phyloP scores from a whole-genome alignment of 352 stramenopile species.

The Albugo candida region DNA sequence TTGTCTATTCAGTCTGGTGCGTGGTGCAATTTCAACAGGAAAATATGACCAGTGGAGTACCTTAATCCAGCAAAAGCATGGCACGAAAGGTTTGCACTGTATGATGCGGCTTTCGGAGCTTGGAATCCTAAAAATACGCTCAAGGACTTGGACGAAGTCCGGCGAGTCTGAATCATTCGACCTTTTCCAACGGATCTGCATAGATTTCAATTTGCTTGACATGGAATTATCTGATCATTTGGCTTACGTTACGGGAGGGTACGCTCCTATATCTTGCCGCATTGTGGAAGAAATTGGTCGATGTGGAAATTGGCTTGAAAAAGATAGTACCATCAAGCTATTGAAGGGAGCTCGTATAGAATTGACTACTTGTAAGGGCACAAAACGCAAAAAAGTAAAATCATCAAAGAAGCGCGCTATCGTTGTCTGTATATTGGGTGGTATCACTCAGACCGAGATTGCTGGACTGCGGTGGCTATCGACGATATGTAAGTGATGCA shows the following conservation, averaged over 20 bases:
- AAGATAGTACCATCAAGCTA: constrained; percentile 24
- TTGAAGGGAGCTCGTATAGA: constrained; percentile 37
- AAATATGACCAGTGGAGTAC: constrained; percentile 28
- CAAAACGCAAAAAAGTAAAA: constrained; percentile 7
- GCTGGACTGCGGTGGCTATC: constrained; percentile 51
- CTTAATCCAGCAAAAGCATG: constrained; percentile 45
- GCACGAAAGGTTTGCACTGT: constrained; percentile 48
- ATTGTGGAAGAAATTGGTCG: constrained; percentile 50
- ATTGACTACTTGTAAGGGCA: constrained; percentile 13
- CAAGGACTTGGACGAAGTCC: too few relatives aligned
- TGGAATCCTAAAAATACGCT: constrained; percentile 21
- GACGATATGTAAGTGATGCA: constrained; percentile 27
- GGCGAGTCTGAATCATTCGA: neutral
- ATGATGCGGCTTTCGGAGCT: constrained; percentile 39
- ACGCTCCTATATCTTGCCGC: constrained; percentile 40
- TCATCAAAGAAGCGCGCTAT: constrained; percentile 27
- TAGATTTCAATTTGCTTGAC: constrained; percentile 11
- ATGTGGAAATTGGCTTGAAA: constrained; percentile 19
- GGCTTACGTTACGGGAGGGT: constrained; percentile 55
- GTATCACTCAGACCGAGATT: constrained; percentile 50
- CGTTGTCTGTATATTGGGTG: constrained; percentile 45
- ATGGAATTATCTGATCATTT: constrained; percentile 24
- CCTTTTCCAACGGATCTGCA: neutral
- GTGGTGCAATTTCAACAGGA: constrained; percentile 17
- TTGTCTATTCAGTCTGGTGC: constrained; percentile 34